These are phyloP conservation scores for Kodamaea sagamina DNA, from an alignment of 805 yeast genomes.

Conservation along the genomic window DNA sequence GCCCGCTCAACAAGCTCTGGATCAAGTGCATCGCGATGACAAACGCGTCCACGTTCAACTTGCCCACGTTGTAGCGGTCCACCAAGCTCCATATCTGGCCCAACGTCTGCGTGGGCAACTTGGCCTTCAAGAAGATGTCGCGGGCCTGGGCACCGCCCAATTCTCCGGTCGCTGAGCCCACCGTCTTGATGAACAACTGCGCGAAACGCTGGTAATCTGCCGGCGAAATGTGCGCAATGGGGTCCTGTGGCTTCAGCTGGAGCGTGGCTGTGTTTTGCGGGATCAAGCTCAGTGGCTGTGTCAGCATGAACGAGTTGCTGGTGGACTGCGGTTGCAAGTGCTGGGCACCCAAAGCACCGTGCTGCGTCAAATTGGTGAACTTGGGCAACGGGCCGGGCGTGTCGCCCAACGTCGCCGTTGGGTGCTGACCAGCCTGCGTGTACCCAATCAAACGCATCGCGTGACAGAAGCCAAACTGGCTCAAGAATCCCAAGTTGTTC, in stretches of 20 bases:
- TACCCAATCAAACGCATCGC: constrained; percentile 91
- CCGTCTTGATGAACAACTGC: constrained; percentile 71
- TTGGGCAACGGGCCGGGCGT: constrained; percentile 65
- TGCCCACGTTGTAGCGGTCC: constrained; percentile 74
- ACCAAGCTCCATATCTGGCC: constrained; percentile 90
- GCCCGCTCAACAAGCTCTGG: constrained; percentile 72
- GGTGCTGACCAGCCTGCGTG: constrained; percentile 70
- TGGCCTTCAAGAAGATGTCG: constrained; percentile 85
- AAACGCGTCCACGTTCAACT: constrained; percentile 72
- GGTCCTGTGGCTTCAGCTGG: constrained; percentile 36
- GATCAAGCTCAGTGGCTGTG: constrained; percentile 40
- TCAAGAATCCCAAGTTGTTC: constrained; percentile 82
- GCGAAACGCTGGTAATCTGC: constrained; percentile 64
- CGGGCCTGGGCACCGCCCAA: constrained; percentile 81
- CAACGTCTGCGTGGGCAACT: constrained; percentile 70
- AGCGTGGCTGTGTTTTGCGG: constrained; percentile 35
- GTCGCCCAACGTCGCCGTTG: constrained; percentile 54
- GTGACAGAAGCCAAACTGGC: constrained; percentile 74
- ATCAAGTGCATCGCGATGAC: constrained; percentile 94
- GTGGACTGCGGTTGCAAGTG: constrained; percentile 39
- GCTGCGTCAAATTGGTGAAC: constrained; percentile 41
- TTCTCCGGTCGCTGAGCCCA: constrained; percentile 52
- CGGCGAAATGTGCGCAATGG: constrained; percentile 52
- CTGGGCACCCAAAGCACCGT: constrained; percentile 8
- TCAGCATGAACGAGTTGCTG: constrained; percentile 42